Evolutionary conservation across 1,284 basidiomycete species (phyloP).

Genomic region (Melampsora larici-populina): DNA sequence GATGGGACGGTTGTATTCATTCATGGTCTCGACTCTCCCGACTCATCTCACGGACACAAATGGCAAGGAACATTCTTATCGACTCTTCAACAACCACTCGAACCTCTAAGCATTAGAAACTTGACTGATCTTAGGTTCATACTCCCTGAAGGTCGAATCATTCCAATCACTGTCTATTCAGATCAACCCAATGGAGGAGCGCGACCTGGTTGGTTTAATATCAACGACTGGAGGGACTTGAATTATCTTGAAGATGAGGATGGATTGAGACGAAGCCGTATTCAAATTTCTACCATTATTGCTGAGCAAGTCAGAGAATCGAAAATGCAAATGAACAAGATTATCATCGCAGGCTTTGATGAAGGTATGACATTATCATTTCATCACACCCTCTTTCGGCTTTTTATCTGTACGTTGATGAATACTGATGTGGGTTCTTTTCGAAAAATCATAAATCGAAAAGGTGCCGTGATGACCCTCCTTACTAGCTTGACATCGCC

Average conservation of each 20-base stretch:
- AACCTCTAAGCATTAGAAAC: background rate
- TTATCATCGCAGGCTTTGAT: constrained; percentile 19
- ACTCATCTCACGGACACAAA: too few species aligned
- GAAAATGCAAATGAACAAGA: too few species aligned
- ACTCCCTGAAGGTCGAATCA: constrained; percentile 2
- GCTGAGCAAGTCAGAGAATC: too few species aligned
- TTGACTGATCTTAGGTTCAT: constrained; percentile 13
- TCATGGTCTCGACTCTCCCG: too few species aligned
- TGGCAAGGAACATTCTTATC: constrained; percentile 1
- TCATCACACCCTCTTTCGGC: background rate
- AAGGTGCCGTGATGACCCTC: constrained; percentile 14
- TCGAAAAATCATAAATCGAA: background rate
- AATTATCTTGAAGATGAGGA: too few species aligned
- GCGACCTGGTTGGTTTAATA: too few species aligned
- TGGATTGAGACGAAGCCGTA: too few species aligned
- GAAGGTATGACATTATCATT: background rate
- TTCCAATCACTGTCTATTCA: background rate
- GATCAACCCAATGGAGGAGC: background rate
- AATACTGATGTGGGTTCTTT: background rate
- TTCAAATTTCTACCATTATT: too few species aligned
- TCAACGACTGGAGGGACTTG: too few species aligned
- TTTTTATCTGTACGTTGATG: background rate
- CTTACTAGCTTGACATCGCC: constrained; percentile 3
- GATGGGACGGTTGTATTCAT: constrained; percentile 12
- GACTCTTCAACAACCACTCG: background rate